Percentiles rank a stretch among this genome's conserved stretches.
These are phyloP conservation scores for Fraxinus baroniana DNA, from an alignment of 305 asterid genomes.

Conservation along the genomic window DNA sequence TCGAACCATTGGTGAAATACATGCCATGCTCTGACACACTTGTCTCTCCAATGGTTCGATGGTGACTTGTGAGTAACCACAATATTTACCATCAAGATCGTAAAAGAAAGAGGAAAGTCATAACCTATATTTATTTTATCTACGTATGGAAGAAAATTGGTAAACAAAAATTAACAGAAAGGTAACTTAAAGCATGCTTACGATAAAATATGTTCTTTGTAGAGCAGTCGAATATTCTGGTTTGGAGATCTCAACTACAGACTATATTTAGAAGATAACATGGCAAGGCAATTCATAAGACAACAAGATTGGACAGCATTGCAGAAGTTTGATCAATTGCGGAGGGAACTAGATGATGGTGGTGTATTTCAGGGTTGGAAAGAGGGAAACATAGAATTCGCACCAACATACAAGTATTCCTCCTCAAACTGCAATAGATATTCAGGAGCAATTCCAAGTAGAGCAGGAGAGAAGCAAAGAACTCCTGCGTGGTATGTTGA, in stretches of 20 bases:
- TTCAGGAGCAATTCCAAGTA: neutral
- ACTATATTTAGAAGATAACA: slow-evolving; percentile 69
- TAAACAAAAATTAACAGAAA: neutral
- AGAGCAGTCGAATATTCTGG: slow-evolving; percentile 87
- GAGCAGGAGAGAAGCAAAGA: slow-evolving; percentile 74
- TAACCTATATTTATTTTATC: neutral
- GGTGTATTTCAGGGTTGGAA: slow-evolving; percentile 94
- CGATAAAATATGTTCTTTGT: slow-evolving; percentile 33
- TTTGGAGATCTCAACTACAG: slow-evolving; percentile 97
- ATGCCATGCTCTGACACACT: neutral
- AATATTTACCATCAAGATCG: neutral
- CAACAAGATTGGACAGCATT: slow-evolving; percentile 72
- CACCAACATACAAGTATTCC: slow-evolving; percentile 22
- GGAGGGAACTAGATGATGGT: slow-evolving; percentile 65
- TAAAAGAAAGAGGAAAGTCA: neutral
- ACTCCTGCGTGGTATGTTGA: slow-evolving; percentile 89
- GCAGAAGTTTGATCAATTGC: slow-evolving; percentile 78
- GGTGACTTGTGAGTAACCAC: neutral
- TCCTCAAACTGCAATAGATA: neutral
- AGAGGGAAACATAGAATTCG: slow-evolving; percentile 84
- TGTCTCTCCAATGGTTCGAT: neutral
- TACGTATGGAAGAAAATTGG: neutral
- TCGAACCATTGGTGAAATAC: neutral
- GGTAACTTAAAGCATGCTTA: neutral
- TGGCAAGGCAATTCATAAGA: slow-evolving; percentile 72